Evolutionary conservation across 164 flowering plant genomes (phyloP).

Genomic region (Platanus orientalis): DNA sequence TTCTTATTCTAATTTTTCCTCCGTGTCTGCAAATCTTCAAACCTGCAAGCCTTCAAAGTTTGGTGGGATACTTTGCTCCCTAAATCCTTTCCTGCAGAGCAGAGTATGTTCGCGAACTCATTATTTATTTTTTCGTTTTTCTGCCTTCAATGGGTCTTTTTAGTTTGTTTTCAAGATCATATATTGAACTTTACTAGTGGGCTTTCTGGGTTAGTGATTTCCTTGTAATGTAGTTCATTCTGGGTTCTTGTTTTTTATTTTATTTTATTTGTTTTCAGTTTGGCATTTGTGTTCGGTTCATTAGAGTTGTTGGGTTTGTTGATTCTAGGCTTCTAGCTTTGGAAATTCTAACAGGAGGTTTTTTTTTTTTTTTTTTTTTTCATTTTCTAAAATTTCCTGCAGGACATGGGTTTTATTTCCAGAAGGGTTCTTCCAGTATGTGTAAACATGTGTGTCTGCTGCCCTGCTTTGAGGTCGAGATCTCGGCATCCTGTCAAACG

Average conservation of each 20-base stretch:
- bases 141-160: neutral
- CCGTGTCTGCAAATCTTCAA: slow-evolving; percentile 1
- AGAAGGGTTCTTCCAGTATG: slow-evolving; percentile 82
- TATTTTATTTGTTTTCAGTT: neutral
- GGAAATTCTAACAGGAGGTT: neutral
- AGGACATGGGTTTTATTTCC: slow-evolving; percentile 88
- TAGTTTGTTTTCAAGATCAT: slow-evolving; percentile 1
- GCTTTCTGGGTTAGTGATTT: slow-evolving; percentile 1
- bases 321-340: neutral
- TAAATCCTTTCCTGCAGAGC: slow-evolving; percentile 21
- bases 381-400: slow-evolving; percentile 7
- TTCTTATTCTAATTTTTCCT: slow-evolving; percentile 11
- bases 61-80: slow-evolving; percentile 11
- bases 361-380: neutral
- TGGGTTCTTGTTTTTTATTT: neutral
- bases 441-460: slow-evolving; percentile 83
- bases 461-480: slow-evolving; percentile 90
- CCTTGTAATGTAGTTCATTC: neutral
- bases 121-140: neutral
- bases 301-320: neutral
- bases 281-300: neutral
- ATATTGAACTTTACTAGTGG: neutral
- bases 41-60: neutral
- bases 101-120: slow-evolving; percentile 10
- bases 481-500: slow-evolving; percentile 94